Conservation (phyloP, 2,329 filamentous ascomycete species). For the Phialocephala subalpina region DNA sequence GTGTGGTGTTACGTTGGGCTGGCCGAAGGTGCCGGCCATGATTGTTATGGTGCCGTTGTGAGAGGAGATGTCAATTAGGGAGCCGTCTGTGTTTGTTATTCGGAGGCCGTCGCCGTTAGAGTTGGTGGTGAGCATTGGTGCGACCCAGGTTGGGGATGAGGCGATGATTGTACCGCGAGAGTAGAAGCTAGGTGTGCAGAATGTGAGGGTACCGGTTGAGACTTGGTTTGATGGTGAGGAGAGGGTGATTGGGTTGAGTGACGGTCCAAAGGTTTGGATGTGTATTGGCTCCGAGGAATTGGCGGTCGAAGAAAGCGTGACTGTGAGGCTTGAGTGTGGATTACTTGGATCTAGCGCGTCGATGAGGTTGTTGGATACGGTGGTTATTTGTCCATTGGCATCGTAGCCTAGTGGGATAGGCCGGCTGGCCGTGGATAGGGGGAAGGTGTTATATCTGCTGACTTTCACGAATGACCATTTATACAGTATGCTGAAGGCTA, state of each 20-base stretch:
- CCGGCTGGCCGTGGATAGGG: not conserved
- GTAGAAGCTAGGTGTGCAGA: conserved; percentile 23
- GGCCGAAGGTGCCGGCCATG: conserved; percentile 9
- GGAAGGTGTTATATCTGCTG: conserved; percentile 1
- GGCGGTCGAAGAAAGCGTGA: not conserved
- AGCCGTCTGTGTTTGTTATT: conserved; percentile 12
- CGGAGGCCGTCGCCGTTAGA: conserved; percentile 16
- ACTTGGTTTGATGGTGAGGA: conserved; percentile 9
- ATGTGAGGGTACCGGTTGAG: conserved; percentile 4
- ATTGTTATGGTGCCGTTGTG: conserved; percentile 9
- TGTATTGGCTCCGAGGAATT: not conserved
- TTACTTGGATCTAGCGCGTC: conserved; percentile 11
- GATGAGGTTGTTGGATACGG: conserved; percentile 15
- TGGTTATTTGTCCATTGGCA: not conserved
- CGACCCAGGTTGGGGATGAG: not conserved
- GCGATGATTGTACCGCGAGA: conserved; percentile 13
- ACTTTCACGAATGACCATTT: conserved; percentile 25
- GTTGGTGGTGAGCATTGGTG: conserved; percentile 6
- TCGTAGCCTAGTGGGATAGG: conserved; percentile 15
- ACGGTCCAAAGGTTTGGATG: not conserved
- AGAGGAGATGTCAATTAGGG: conserved; percentile 19
- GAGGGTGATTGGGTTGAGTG: not conserved
- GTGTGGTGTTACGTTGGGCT: not conserved
- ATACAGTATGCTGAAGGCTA: conserved; percentile 16
- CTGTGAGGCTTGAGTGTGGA: conserved; percentile 12